Conservation (phyloP, 1,284 basidiomycete species). For the Tremellales sp. region DNA sequence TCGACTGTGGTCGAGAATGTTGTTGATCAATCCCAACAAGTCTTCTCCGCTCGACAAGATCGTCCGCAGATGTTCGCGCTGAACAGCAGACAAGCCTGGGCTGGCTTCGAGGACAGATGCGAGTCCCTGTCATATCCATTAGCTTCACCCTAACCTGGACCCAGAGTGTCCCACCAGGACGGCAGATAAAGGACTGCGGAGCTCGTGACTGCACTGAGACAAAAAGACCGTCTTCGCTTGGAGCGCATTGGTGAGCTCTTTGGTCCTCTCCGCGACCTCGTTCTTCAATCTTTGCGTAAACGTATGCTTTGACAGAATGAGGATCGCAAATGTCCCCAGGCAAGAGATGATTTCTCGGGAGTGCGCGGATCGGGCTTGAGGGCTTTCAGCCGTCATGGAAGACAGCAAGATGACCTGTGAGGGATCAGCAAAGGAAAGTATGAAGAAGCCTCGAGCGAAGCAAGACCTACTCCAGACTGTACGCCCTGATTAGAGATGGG, state of each 20-base stretch:
- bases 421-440: too few species aligned
- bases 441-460: background rate
- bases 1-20: slow-evolving; percentile 51
- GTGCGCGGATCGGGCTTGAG: slow-evolving; percentile 19
- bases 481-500: slow-evolving; percentile 35
- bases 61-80: slow-evolving; percentile 49
- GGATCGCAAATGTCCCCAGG: slow-evolving; percentile 35
- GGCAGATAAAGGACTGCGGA: slow-evolving; percentile 48
- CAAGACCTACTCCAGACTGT: slow-evolving; percentile 20
- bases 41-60: slow-evolving; percentile 50
- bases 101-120: slow-evolving; percentile 46
- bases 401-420: slow-evolving; percentile 27
- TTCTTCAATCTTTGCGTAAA: slow-evolving; percentile 29
- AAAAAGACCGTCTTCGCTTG: slow-evolving; percentile 38
- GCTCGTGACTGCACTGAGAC: slow-evolving; percentile 49
- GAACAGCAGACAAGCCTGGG: slow-evolving; percentile 42
- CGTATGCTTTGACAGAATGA: slow-evolving; percentile 29
- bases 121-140: slow-evolving; percentile 33
- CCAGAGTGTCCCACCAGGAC: slow-evolving; percentile 25
- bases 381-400: slow-evolving; percentile 20
- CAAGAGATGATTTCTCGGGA: slow-evolving; percentile 26
- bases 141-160: background rate
- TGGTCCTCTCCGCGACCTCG: slow-evolving; percentile 31
- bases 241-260: slow-evolving; percentile 30
- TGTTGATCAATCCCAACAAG: slow-evolving; percentile 50